These are phyloP conservation scores for Dimocarpus longan DNA, from an alignment of 345 rosid species.

Conservation along the genomic window DNA sequence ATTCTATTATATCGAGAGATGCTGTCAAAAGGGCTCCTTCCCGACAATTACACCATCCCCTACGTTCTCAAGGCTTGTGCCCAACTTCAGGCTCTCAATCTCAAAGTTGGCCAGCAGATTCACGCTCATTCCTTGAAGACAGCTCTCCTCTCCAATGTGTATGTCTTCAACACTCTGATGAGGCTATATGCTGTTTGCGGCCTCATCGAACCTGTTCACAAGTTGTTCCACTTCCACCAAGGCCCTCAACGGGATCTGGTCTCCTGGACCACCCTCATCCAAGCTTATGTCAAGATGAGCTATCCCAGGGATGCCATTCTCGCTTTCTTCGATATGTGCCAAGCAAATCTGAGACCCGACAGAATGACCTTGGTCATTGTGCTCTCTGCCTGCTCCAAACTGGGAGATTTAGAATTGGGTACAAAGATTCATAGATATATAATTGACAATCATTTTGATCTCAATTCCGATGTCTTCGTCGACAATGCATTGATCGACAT, in stretches of 20 bases:
- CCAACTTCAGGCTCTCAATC: conserved; percentile 21
- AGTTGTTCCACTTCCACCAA: conserved; percentile 40
- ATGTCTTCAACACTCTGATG: conserved; percentile 48
- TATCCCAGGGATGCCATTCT: conserved; percentile 34
- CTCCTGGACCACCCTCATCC: conserved; percentile 59
- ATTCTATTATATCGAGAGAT: conserved; percentile 35
- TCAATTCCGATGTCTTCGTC: conserved; percentile 47
- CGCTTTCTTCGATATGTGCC: conserved; percentile 43
- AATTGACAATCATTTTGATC: conserved; percentile 21
- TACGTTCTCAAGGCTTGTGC: conserved; percentile 50
- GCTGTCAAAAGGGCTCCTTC: conserved; percentile 34
- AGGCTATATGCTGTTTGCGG: conserved; percentile 49
- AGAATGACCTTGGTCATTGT: conserved; percentile 42
- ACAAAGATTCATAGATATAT: conserved; percentile 40
- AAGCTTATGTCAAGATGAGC: conserved; percentile 45
- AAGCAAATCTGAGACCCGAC: conserved; percentile 33
- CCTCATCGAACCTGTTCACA: conserved; percentile 28
- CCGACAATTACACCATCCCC: conserved; percentile 47
- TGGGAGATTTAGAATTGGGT: conserved; percentile 52
- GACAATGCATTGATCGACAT: conserved; percentile 52
- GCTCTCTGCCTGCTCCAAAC: conserved; percentile 51
- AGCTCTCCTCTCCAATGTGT: conserved; percentile 37
- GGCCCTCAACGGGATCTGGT: conserved; percentile 44
- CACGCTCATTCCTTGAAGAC: conserved; percentile 47
- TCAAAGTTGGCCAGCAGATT: conserved; percentile 37